Conservation (phyloP, 805 yeast genomes). For the Sungouiella thailandica region DNA sequence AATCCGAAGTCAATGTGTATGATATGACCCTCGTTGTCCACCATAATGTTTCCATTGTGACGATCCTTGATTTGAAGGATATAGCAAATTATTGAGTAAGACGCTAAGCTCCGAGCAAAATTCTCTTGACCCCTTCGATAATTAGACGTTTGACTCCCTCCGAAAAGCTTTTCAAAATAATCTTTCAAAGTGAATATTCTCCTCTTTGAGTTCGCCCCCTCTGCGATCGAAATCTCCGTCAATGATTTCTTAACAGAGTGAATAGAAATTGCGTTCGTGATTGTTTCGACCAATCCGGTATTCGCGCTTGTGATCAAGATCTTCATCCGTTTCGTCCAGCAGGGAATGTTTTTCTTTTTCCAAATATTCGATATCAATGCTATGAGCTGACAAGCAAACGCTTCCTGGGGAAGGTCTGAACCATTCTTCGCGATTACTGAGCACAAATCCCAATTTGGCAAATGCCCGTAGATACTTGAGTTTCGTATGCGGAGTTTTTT, state of each 20-base stretch:
- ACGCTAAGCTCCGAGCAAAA: slow-evolving; percentile 83
- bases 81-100: slow-evolving; percentile 87
- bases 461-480: slow-evolving; percentile 76
- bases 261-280: slow-evolving; percentile 87
- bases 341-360: slow-evolving; percentile 62
- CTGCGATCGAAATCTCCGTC: slow-evolving; percentile 64
- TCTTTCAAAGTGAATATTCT: slow-evolving; percentile 68
- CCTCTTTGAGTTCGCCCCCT: slow-evolving; percentile 67
- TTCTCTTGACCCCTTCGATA: slow-evolving; percentile 77
- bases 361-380: slow-evolving; percentile 83
- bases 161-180: slow-evolving; percentile 74
- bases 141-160: slow-evolving; percentile 48
- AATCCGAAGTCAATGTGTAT: slow-evolving; percentile 96
- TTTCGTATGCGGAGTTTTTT: slow-evolving; percentile 77
- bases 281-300: slow-evolving; percentile 92
- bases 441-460: slow-evolving; percentile 89
- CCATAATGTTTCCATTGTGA: slow-evolving; percentile 96
- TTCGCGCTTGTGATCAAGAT: slow-evolving; percentile 86
- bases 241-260: slow-evolving; percentile 93
- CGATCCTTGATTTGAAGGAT: slow-evolving; percentile 90
- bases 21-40: slow-evolving; percentile 92
- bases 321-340: slow-evolving; percentile 93
- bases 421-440: slow-evolving; percentile 97
- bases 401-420: slow-evolving; percentile 92
- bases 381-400: slow-evolving; percentile 93